phyloP scores from a whole-genome alignment of 2,329 filamentous ascomycete genomes.

The Sclerotinia glacialis region DNA sequence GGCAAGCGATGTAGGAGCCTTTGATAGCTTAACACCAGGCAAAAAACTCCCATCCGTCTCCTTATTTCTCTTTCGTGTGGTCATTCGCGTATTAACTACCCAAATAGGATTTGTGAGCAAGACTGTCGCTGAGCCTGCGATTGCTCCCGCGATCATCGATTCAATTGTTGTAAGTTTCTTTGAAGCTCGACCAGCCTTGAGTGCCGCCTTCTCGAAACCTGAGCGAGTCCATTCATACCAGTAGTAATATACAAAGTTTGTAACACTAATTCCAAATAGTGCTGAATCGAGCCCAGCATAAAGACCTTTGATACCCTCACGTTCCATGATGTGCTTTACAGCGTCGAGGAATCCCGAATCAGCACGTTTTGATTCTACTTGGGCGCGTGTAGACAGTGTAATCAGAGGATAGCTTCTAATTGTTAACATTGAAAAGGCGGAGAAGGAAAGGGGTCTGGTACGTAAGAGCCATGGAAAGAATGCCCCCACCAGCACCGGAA shows the following conservation, averaged over 20 bases:
- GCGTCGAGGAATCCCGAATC: conserved; percentile 81
- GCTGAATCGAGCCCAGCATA: conserved; percentile 93
- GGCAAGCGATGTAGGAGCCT: conserved; percentile 69
- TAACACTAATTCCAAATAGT: conserved; percentile 95
- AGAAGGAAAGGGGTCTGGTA: conserved; percentile 45
- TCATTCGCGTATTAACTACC: conserved; percentile 99
- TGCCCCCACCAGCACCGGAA: conserved; percentile 86
- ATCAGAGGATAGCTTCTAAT: conserved; percentile 80
- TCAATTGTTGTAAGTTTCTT: conserved; percentile 88
- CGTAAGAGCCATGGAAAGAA: conserved; percentile 94
- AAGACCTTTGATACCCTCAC: conserved; percentile 83
- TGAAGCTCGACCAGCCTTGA: conserved; percentile 67
- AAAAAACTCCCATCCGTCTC: conserved; percentile 46
- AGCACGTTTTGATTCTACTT: conserved; percentile 94
- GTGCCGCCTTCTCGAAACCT: conserved; percentile 77
- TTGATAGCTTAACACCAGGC: conserved; percentile 45
- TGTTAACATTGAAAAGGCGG: conserved; percentile 20
- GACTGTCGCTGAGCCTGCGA: conserved; percentile 91
- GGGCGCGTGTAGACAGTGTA: conserved; percentile 92
- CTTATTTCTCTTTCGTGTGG: conserved; percentile 67
- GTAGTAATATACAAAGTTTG: conserved; percentile 99
- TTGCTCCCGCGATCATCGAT: conserved; percentile 90
- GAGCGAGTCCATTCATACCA: conserved; percentile 98
- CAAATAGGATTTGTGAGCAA: conserved; percentile 98
- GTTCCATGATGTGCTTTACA: conserved; percentile 80